A percentile compares a stretch with the other conserved stretches of the same genome.
phyloP scores from a whole-genome alignment of 78 protist genomes.

The Dictyostelium intermedium region DNA sequence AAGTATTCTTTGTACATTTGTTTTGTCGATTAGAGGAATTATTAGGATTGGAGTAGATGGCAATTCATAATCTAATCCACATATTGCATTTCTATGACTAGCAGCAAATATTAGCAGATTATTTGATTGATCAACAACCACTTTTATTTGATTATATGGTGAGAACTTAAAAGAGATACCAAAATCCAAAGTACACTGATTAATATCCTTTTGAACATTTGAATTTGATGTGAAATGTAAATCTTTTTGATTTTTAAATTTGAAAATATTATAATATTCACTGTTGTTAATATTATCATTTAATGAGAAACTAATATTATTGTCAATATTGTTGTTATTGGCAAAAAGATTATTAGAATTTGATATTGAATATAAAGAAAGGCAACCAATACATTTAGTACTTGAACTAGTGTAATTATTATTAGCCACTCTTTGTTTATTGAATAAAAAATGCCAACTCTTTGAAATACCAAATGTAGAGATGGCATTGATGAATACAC shows the following conservation, averaged over 20 bases:
- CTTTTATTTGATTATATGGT: not conserved
- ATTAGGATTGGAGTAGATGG: not conserved
- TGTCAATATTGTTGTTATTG: not conserved
- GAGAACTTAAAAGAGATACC: not conserved
- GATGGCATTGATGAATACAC: slow-evolving; percentile 21
- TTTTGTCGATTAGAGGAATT: slow-evolving; percentile 8
- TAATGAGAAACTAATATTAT: not conserved
- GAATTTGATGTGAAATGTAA: slow-evolving; percentile 1
- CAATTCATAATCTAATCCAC: not conserved
- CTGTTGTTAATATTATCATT: not conserved
- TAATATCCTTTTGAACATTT: not conserved
- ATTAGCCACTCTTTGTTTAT: not conserved
- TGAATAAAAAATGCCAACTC: slow-evolving; percentile 42
- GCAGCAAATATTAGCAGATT: not conserved
- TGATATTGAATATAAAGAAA: not conserved
- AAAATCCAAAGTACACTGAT: not conserved
- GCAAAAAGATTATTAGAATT: not conserved
- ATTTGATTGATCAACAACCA: not conserved
- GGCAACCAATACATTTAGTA: not conserved
- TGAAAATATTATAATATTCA: not conserved
- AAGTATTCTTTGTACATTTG: not conserved
- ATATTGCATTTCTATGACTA: not conserved
- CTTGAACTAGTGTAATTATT: not conserved
- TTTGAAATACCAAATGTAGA: slow-evolving; percentile 1
- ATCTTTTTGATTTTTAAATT: slow-evolving; percentile 12